phyloP scores from a whole-genome alignment of 2,329 filamentous ascomycete genomes.

The Trichoderma arundinaceum region DNA sequence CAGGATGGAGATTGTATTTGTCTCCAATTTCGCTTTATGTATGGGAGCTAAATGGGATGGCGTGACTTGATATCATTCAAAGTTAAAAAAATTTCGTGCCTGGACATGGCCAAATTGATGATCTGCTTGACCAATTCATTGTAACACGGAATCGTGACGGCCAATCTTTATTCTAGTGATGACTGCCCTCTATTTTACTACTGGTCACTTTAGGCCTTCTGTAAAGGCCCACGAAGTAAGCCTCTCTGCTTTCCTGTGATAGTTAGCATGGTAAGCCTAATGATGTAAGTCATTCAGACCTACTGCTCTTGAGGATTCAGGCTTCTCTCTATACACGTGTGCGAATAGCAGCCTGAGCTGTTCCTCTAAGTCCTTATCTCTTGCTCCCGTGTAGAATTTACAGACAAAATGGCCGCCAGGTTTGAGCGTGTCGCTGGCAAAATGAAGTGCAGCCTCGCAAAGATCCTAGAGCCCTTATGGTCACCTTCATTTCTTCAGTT shows the following conservation, averaged over 20 bases:
- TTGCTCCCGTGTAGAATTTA: constrained; percentile 93
- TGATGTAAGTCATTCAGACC: constrained; percentile 41
- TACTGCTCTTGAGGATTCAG: constrained; percentile 86
- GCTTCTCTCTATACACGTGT: constrained; percentile 86
- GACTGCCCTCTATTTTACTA: not conserved
- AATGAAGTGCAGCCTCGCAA: constrained; percentile 81
- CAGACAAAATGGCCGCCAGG: constrained; percentile 89
- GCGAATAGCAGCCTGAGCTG: constrained; percentile 77
- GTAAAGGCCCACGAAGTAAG: constrained; percentile 80
- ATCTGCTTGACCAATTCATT: constrained; percentile 25
- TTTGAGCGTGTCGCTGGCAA: constrained; percentile 83
- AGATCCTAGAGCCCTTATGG: constrained; percentile 69
- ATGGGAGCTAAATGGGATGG: constrained; percentile 52
- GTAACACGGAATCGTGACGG: constrained; percentile 34
- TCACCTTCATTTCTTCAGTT: not conserved
- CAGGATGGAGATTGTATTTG: constrained; percentile 38
- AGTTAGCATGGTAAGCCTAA: not conserved
- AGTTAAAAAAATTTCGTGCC: constrained; percentile 40
- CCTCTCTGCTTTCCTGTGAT: constrained; percentile 65
- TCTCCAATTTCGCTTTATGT: constrained; percentile 42
- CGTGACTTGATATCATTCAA: constrained; percentile 54
- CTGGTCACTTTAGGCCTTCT: constrained; percentile 56
- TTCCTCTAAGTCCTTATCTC: constrained; percentile 80
- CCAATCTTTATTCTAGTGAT: not conserved
- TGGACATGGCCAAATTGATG: constrained; percentile 28